Conservation (phyloP, 2,329 filamentous ascomycete genomes). For the Berkeleyomyces basicola region DNA sequence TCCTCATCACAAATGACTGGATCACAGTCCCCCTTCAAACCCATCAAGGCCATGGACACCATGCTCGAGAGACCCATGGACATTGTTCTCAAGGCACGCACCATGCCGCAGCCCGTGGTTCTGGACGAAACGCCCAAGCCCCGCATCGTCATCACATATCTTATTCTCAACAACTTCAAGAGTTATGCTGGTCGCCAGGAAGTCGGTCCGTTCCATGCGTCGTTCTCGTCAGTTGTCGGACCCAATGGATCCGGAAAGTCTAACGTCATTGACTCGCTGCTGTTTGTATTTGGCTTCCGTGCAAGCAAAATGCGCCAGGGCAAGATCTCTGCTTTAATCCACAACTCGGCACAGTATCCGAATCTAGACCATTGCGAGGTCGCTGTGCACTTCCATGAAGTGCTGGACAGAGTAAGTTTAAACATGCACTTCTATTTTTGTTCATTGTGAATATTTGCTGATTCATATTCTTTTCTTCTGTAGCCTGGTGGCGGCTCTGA, state of each 20-base stretch:
- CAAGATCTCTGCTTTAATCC: slow-evolving; percentile 93
- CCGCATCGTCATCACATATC: slow-evolving; percentile 80
- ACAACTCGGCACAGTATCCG: slow-evolving; percentile 80
- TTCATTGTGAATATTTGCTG: slow-evolving; percentile 17
- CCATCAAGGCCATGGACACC: slow-evolving; percentile 60
- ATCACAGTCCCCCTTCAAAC: slow-evolving; percentile 42
- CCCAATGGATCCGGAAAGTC: slow-evolving; percentile 98
- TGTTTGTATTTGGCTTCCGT: slow-evolving; percentile 98
- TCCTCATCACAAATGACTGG: slow-evolving; percentile 22
- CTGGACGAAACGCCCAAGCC: slow-evolving; percentile 65
- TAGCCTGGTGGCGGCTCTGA: slow-evolving; percentile 56
- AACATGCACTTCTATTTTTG: neutral
- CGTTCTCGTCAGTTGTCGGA: slow-evolving; percentile 93
- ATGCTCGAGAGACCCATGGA: slow-evolving; percentile 82
- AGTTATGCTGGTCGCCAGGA: slow-evolving; percentile 92
- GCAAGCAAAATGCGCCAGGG: slow-evolving; percentile 99
- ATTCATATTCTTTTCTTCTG: neutral
- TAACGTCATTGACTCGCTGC: slow-evolving; percentile 92
- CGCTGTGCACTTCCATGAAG: slow-evolving; percentile 89
- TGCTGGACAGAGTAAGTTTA: slow-evolving; percentile 56
- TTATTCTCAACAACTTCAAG: slow-evolving; percentile 94
- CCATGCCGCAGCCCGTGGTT: slow-evolving; percentile 47
- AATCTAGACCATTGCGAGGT: slow-evolving; percentile 87
- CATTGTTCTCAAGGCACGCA: slow-evolving; percentile 75
- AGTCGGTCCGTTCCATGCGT: slow-evolving; percentile 90